phyloP scores from a whole-genome alignment of 441 rosid species.

The Geranium incanum region DNA sequence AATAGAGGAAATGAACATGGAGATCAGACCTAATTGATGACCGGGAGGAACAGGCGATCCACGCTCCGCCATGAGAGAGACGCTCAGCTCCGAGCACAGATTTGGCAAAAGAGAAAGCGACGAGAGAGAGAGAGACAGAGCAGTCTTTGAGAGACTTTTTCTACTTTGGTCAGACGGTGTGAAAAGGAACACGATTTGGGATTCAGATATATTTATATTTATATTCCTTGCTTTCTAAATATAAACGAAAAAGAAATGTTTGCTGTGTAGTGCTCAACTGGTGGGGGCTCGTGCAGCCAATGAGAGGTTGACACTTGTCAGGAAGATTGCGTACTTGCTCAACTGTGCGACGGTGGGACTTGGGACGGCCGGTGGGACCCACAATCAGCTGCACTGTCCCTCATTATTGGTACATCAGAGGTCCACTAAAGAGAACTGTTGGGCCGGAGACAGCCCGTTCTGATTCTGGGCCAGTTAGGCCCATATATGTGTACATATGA shows the following conservation, averaged over 20 bases:
- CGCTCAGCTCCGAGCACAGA: neutral
- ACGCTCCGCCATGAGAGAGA: slow-evolving; percentile 3
- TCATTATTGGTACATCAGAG: too few relatives aligned
- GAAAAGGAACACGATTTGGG: slow-evolving; percentile 4
- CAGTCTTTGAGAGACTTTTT: neutral
- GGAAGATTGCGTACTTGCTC: neutral
- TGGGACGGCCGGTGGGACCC: neutral
- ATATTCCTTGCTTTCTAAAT: neutral
- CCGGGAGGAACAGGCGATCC: slow-evolving; percentile 7
- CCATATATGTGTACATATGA: neutral
- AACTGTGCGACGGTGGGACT: neutral
- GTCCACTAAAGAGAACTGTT: too few relatives aligned
- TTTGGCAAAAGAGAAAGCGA: neutral
- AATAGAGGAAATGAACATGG: neutral
- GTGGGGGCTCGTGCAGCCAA: neutral
- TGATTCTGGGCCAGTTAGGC: too few relatives aligned
- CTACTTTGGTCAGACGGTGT: neutral
- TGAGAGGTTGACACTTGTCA: neutral
- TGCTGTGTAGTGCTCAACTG: neutral
- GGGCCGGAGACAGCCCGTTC: too few relatives aligned
- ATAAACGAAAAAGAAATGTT: neutral
- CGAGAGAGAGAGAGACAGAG: slow-evolving; percentile 2
- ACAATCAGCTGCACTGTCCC: neutral
- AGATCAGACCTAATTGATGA: slow-evolving; percentile 7
- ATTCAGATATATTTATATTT: neutral